Conservation (phyloP, 1,139 yeast genomes). For the Yamadazyma epiphylla region DNA sequence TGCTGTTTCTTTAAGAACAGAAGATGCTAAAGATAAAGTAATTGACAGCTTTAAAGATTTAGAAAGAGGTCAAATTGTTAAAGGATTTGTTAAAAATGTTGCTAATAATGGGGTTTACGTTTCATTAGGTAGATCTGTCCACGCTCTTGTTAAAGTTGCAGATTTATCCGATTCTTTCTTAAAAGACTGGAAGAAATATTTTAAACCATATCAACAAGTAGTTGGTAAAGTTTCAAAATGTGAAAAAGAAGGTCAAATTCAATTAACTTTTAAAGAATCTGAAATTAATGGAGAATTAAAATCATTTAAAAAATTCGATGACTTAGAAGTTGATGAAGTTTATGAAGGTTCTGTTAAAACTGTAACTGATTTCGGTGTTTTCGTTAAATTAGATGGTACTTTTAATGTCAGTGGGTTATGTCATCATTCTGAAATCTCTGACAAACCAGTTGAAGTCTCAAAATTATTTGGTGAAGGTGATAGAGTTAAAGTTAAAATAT, state of each 20-base stretch:
- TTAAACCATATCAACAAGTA: conserved; percentile 69
- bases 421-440: conserved; percentile 84
- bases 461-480: conserved; percentile 84
- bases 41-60: conserved; percentile 54
- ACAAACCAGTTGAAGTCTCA: conserved; percentile 47
- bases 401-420: conserved; percentile 79
- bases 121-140: conserved; percentile 65
- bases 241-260: conserved; percentile 60
- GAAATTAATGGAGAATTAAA: conserved; percentile 69
- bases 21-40: conserved; percentile 49
- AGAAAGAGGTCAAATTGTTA: conserved; percentile 64
- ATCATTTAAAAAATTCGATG: conserved; percentile 55
- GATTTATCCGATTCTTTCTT: conserved; percentile 79
- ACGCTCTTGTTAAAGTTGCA: conserved; percentile 77
- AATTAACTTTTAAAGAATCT: conserved; percentile 78
- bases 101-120: conserved; percentile 79
- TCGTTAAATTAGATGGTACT: conserved; percentile 75
- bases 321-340: conserved; percentile 64
- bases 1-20: conserved; percentile 60
- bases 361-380: conserved; percentile 88
- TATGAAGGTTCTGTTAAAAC: conserved; percentile 77
- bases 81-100: conserved; percentile 75
- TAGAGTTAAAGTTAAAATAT: conserved; percentile 77
- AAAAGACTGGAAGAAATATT: conserved; percentile 84
- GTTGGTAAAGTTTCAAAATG: conserved; percentile 68